Percentiles rank a stretch among this genome's conserved stretches.
Evolutionary conservation across 305 asterid genomes (phyloP).

Genomic region (Plantago rigida): DNA sequence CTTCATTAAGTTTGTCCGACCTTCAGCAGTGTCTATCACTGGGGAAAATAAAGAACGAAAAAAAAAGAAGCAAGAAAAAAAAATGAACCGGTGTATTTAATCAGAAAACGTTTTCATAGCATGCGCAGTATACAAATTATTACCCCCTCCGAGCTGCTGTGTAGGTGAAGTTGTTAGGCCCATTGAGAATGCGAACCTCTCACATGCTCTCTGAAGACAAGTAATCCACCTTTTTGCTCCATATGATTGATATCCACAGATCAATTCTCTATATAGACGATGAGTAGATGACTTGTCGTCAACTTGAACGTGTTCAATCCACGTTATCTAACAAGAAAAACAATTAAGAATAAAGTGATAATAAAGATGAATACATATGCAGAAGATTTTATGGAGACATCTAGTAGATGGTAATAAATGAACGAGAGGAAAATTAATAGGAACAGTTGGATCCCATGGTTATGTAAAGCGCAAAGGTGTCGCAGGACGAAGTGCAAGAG

Average conservation of each 20-base stretch:
- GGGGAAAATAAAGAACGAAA: conserved; percentile 9
- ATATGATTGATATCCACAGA: conserved; percentile 43
- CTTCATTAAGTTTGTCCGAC: conserved; percentile 39
- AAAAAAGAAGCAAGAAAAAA: not conserved
- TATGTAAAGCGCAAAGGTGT: not conserved
- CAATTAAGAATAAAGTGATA: not conserved
- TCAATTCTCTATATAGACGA: conserved; percentile 47
- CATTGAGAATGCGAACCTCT: conserved; percentile 44
- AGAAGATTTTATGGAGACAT: too few relatives aligned
- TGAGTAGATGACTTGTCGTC: conserved; percentile 48
- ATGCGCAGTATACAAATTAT: not conserved
- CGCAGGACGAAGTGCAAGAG: not conserved
- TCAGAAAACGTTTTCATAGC: not conserved
- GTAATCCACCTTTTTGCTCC: conserved; percentile 67
- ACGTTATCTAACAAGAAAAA: conserved; percentile 43
- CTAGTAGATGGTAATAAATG: not conserved
- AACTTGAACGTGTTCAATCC: conserved; percentile 78
- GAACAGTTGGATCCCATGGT: not conserved
- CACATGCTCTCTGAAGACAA: conserved; percentile 54
- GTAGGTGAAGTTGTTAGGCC: conserved; percentile 25
- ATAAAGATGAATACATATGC: not conserved
- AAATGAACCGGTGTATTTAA: not conserved
- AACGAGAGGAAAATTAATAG: not conserved
- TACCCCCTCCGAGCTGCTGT: conserved; percentile 50
- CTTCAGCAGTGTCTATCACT: conserved; percentile 42